Base-by-base conservation (phyloP, 2,329 filamentous ascomycete genomes). In the Verticillium tricorpus region DNA sequence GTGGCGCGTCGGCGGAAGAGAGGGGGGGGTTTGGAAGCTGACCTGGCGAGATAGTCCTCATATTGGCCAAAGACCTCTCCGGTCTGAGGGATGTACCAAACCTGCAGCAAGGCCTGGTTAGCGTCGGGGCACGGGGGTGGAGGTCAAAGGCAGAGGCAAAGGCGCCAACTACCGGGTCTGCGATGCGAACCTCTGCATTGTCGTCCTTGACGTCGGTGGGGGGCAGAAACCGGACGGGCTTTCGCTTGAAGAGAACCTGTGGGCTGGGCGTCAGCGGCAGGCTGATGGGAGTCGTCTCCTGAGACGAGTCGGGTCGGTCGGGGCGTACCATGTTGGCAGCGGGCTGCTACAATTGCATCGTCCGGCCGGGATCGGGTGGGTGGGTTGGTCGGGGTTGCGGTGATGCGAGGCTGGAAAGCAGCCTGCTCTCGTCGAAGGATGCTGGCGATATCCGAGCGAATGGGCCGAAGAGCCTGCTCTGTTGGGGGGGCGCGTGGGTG, bases 191-290 rank as follows among this genome's bases (percentile, higher is more conserved):
- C 85, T 98, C 93, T 69, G 86, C 83, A 70, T 91, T 87, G 67
- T 96, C 92, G 80, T 95, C 88, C 68, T 93, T 84, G 67, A 94
- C 85, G 59, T 85, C 80, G 25, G 90, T 89, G 57, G 84, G 82
- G 58, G 90, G 84, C 67, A 93, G 81, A 73, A 92, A 90, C 78
- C 91, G 88, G 72, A 98, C 93, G 62, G 93, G 93, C 78, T 98
- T 98, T 71, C 95, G 88, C 81, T 98, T 98, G 78, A 91, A 97
- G 67, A 97, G 85, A 69, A 99, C 94, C 94, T 98, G 19, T 25
- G 72, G 58, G 60, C 63, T 68, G 62, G 59, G 64, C 50, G 69
- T 68, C 61, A 64, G 40, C 40, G 40, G 9, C 40, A 50, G n/a
- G 19, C 12, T 8, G 40, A 11, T 22, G n/a, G n/a, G 40, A 3